Percentiles rank a stretch among this genome's conserved stretches.
These are phyloP conservation scores for Aspergillus asperescens DNA, from an alignment of 495 filamentous ascomycete species.

Conservation along the genomic window DNA sequence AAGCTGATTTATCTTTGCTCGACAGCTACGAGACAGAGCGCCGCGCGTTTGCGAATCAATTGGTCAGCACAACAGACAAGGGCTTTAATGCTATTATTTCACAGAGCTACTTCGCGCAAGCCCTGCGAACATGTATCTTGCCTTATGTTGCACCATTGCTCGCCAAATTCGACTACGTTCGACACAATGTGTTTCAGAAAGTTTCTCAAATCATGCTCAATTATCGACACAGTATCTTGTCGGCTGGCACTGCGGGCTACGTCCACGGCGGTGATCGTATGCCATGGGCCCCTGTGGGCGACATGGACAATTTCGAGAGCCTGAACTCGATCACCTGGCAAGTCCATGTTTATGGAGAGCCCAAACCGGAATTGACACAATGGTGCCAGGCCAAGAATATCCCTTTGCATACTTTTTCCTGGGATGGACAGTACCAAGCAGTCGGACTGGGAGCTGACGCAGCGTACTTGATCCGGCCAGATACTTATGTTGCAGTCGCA, in stretches of 20 bases:
- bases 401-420: constrained; percentile 21
- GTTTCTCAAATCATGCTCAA: constrained; percentile 31
- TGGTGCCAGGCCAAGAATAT: constrained; percentile 28
- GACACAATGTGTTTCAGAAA: constrained; percentile 21
- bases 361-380: constrained; percentile 13
- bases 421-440: constrained; percentile 22
- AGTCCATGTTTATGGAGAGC: constrained; percentile 31
- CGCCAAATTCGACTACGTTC: constrained; percentile 16
- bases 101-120: constrained; percentile 19
- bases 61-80: constrained; percentile 30
- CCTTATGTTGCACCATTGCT: constrained; percentile 26
- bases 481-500: constrained; percentile 33
- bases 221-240: constrained; percentile 26
- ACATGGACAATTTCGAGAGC: constrained; percentile 29
- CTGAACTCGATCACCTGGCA: constrained; percentile 30
- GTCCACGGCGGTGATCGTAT: constrained; percentile 34
- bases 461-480: constrained; percentile 33
- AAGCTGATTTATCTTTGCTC: constrained; percentile 38
- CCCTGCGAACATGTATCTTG: constrained; percentile 29
- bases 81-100: constrained; percentile 26
- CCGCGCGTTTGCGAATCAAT: constrained; percentile 27
- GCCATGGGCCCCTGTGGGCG: constrained; percentile 29
- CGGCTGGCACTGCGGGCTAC: constrained; percentile 6
- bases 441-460: constrained; percentile 22
- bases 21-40: constrained; percentile 51